Conservation (phyloP, 1,139 yeast species). For the Hemisphaericaspora subhashii region DNA sequence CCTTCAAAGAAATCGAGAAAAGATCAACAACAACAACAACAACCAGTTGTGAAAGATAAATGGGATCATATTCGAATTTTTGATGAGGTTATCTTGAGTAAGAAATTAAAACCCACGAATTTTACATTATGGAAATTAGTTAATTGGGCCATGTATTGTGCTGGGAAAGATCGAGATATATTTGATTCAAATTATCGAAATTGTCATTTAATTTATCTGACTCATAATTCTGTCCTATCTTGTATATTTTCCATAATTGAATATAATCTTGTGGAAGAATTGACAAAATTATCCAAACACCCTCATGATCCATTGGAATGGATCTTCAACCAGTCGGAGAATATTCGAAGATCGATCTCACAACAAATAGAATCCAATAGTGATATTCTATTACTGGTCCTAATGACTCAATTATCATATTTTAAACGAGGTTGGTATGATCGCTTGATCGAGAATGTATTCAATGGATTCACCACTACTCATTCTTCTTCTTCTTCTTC, state of each 20-base stretch:
- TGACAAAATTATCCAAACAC: conserved; percentile 8
- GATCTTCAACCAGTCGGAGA: background rate
- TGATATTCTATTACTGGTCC: conserved; percentile 10
- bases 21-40: background rate
- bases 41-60: background rate
- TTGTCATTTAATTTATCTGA: conserved; percentile 25
- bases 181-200: conserved; percentile 21
- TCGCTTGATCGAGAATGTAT: conserved; percentile 28
- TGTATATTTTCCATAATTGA: conserved; percentile 25
- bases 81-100: conserved; percentile 30
- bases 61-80: conserved; percentile 24
- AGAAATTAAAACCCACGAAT: conserved; percentile 23
- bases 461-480: conserved; percentile 27
- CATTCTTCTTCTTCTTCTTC: conserved; percentile 5
- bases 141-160: conserved; percentile 39
- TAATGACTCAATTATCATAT: conserved; percentile 21
- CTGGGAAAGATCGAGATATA: conserved; percentile 24
- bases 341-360: conserved; percentile 1
- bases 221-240: conserved; percentile 20
- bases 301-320: conserved; percentile 7
- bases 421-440: conserved; percentile 30
- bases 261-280: conserved; percentile 17
- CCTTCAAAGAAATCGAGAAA: background rate
- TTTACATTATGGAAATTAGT: conserved; percentile 34
- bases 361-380: background rate